Evolutionary conservation across 495 filamentous ascomycete genomes (phyloP), one percentile per base, ranked within the genome.

Genomic region (Patellaria atrata): DNA sequence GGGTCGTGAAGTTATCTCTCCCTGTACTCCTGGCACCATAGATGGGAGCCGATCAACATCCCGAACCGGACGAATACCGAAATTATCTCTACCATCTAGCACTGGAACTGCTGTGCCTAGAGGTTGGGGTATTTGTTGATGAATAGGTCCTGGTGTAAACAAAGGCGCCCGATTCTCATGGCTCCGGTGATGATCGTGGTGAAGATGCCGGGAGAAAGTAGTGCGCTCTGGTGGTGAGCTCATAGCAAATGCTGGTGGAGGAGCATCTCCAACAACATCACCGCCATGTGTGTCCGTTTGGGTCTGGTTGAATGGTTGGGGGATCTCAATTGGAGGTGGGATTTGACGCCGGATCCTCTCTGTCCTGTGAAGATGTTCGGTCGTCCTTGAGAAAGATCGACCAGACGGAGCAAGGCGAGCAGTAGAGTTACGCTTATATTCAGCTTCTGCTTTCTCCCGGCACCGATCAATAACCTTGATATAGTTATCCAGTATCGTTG

Each of bases 401-500:
- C 39, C 28, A 10, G 48, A 54, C 15, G 41, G 43, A 28, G 47
- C 53, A 30, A 56, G 40, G n/a, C 56, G 51, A 20, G 47, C 40
- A n/a, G n/a, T n/a, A 33, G 52, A 44, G 26, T 59, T 66, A 27
- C 60, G 63, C 41, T 65, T 61, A 24, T 61, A 64, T 34, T 79
- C 75, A 20, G 62, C 55, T 44, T 94, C 83, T 19, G 75, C 77
- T 57, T 80, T 84, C 41, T 86, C 79, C 33, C 83, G 78, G 40
- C 79, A 78, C 51, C 81, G 83, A 44, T 96, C 89, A 36, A 94
- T 72, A 38, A 94, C 84, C 54, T 89, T 81, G 61, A 94, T 83
- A 61, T 97, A 96, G 52, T 96, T 96, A 61, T 94, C 83, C 40
- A 97, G 75, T 33, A 97, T 94, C n/a, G 89, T 96, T 23, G 89